These are phyloP conservation scores for Petunia secreta DNA, from an alignment of 257 asterid genomes.

Conservation along the genomic window DNA sequence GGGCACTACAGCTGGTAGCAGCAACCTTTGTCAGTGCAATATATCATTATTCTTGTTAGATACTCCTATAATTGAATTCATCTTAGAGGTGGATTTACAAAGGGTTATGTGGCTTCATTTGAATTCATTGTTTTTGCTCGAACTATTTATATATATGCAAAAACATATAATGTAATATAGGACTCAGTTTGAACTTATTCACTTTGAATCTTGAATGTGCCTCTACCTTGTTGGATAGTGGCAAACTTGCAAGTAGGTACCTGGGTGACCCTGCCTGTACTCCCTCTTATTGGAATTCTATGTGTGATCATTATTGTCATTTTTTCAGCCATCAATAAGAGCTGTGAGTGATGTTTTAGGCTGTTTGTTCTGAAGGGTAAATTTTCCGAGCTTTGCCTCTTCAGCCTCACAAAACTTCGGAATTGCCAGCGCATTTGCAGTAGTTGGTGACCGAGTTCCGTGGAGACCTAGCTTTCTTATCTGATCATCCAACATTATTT, in stretches of 20 bases:
- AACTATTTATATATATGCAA: too few relatives aligned
- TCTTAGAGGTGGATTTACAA: not conserved
- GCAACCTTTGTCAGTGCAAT: not conserved
- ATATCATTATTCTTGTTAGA: not conserved
- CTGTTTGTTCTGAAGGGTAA: not conserved
- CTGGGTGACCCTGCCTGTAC: not conserved
- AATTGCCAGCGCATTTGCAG: not conserved
- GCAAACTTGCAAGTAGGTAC: not conserved
- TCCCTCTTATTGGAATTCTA: not conserved
- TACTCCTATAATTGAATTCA: not conserved
- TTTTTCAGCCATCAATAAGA: constrained; percentile 5
- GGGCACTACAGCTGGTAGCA: not conserved
- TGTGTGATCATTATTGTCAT: not conserved
- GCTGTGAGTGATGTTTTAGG: not conserved
- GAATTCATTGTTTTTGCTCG: not conserved
- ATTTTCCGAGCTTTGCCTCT: not conserved
- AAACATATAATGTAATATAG: too few relatives aligned
- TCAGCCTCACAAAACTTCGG: not conserved
- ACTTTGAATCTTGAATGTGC: not conserved
- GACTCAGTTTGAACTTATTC: not conserved
- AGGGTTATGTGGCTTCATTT: not conserved
- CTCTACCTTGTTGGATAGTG: not conserved
- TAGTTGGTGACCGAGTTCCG: not conserved
- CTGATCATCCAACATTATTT: not conserved
- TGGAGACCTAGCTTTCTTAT: not conserved